phyloP scores from a whole-genome alignment of 2,329 filamentous ascomycete species.

The Trichoderma guizhouense region DNA sequence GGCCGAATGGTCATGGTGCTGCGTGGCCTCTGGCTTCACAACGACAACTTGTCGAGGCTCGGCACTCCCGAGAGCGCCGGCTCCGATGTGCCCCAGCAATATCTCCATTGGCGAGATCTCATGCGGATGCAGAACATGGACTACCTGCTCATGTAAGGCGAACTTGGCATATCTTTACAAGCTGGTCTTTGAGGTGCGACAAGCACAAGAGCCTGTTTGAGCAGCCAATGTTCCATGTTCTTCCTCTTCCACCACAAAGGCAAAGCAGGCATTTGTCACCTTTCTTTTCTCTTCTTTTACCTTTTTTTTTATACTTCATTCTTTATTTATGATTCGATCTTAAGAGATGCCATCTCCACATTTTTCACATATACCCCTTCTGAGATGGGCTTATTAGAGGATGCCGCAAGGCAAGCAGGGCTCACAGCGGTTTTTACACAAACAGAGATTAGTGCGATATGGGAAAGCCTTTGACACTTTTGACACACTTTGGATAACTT shows the following conservation, averaged over 20 bases:
- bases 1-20: slow-evolving; percentile 77
- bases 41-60: slow-evolving; percentile 50
- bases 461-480: slow-evolving; percentile 26
- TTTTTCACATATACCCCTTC: slow-evolving; percentile 30
- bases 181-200: slow-evolving; percentile 38
- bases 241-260: slow-evolving; percentile 4
- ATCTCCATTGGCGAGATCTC: slow-evolving; percentile 90
- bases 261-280: slow-evolving; percentile 16
- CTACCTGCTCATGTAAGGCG: slow-evolving; percentile 75
- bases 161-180: slow-evolving; percentile 27
- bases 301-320: slow-evolving; percentile 27
- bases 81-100: slow-evolving; percentile 49
- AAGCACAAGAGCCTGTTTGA: slow-evolving; percentile 16
- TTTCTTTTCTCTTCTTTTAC: slow-evolving; percentile 21
- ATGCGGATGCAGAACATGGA: slow-evolving; percentile 92
- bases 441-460: slow-evolving; percentile 29
- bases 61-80: slow-evolving; percentile 36
- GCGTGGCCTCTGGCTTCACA: slow-evolving; percentile 79
- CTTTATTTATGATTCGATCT: slow-evolving; percentile 25
- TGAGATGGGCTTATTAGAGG: slow-evolving; percentile 36
- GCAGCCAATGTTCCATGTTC: slow-evolving; percentile 17
- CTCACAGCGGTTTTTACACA: slow-evolving; percentile 7
- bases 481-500: slow-evolving; percentile 18
- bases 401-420: slow-evolving; percentile 39
- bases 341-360: slow-evolving; percentile 24